A percentile compares a stretch with the other conserved stretches of the same genome.
These are phyloP conservation scores for Mycena kentingensis DNA, from an alignment of 768 basidiomycete genomes.

Conservation along the genomic window DNA sequence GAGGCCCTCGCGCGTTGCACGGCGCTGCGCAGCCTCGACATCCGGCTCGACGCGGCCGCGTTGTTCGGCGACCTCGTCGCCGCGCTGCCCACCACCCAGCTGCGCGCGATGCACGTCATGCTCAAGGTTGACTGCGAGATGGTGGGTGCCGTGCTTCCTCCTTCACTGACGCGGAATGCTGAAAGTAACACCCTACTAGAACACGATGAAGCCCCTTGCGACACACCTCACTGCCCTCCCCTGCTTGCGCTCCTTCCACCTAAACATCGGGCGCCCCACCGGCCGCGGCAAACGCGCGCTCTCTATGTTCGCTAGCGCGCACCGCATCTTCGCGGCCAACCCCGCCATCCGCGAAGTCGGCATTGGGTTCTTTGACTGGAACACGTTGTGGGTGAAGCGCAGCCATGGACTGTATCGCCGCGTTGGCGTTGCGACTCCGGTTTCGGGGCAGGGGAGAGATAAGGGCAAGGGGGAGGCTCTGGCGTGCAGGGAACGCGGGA, in stretches of 20 bases:
- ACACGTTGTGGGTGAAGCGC: no score
- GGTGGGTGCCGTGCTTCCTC: background rate
- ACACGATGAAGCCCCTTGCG: background rate
- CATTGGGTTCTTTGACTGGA: no score
- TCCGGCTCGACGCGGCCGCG: background rate
- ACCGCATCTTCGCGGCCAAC: background rate
- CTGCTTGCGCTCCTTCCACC: slow-evolving; percentile 9
- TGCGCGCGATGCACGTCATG: slow-evolving; percentile 7
- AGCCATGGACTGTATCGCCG: no score
- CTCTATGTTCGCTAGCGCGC: background rate
- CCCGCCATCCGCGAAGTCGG: no score
- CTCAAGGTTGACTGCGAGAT: background rate
- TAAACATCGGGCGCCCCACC: slow-evolving; percentile 7
- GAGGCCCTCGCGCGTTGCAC: background rate
- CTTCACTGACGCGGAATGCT: background rate
- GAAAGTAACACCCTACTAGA: background rate
- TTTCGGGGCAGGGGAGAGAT: no score
- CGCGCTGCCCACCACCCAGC: background rate
- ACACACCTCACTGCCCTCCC: background rate
- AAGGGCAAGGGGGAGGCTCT: no score
- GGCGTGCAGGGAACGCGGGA: no score
- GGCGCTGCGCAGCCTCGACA: slow-evolving; percentile 5
- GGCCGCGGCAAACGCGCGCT: background rate
- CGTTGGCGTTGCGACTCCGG: no score
- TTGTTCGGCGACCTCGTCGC: background rate